Evolutionary conservation across 129 eudicot genomes (phyloP).

Genomic region (Deinandra increscens): DNA sequence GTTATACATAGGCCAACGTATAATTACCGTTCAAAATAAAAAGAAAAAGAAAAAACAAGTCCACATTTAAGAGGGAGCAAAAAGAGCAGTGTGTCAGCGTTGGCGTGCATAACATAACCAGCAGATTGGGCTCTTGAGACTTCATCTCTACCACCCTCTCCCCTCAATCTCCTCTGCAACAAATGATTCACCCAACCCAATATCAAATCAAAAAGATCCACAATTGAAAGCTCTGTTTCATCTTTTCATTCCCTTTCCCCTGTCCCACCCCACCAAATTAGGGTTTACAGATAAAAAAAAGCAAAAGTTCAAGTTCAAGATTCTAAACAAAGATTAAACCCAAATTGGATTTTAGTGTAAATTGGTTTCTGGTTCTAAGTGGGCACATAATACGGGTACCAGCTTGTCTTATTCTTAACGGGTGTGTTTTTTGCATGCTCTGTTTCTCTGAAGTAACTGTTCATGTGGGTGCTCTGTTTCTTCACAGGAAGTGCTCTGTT

Average conservation of each 20-base stretch:
- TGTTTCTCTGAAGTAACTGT: constrained; percentile 4
- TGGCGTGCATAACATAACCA: constrained; percentile 59
- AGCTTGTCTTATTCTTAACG: constrained; percentile 40
- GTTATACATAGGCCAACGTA: too few species aligned
- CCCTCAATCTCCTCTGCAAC: constrained; percentile 17
- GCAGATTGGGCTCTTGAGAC: constrained; percentile 48
- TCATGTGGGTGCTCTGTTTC: constrained; percentile 37
- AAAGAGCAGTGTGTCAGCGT: constrained; percentile 51
- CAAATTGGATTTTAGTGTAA: constrained; percentile 39
- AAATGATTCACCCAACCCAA: constrained; percentile 22
- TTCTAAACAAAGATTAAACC: background rate
- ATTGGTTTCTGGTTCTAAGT: constrained; percentile 38
- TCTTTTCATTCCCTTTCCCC: constrained; percentile 10
- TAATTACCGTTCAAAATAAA: background rate
- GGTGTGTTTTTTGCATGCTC: too few species aligned
- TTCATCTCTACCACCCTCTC: constrained; percentile 37
- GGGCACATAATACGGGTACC: constrained; percentile 44
- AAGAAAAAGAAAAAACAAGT: too few species aligned
- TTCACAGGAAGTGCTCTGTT: background rate
- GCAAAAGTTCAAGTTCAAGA: background rate
- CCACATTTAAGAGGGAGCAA: constrained; percentile 17
- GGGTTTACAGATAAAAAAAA: background rate
- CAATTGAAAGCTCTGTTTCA: constrained; percentile 20
- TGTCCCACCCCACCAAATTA: background rate
- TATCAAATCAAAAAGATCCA: constrained; percentile 15